Base-by-base conservation (phyloP, 345 rosid species). In the Gossypium turneri region DNA sequence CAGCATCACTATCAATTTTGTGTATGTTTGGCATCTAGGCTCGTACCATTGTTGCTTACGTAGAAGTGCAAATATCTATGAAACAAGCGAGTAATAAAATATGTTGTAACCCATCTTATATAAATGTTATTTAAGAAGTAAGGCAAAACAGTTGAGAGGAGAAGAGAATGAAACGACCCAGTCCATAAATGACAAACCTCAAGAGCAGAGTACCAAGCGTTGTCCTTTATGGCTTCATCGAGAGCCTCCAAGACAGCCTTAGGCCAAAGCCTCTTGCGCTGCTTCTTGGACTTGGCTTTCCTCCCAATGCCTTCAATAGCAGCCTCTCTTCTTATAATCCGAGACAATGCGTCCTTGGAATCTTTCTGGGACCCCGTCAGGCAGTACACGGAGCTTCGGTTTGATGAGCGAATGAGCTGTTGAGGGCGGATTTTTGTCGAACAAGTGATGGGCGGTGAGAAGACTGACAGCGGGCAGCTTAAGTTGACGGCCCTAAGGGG, bases 181-280 rank as follows among this genome's bases (percentile, higher is more conserved):
- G 55, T 4, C 41, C 41, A 34, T 34, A 34, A 5, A 34, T 8
- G 22, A 57, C 60, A 44, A 68, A 90, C 97, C 92, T 90, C 86
- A 44, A 94, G 89, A 60, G 92, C 93, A 77, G 92, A 85, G 29
- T 81, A 84, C 84, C 95, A 88, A 61, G 81, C 84, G 51, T 88
- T 85, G 25, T 86, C 84, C 34, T 67, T 80, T 9, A 87, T 81
- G 11, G 94, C 97, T 1, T 84, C 98, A 34, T 90, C 93, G 55
- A 89, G 92, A 70, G 97, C 94, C 76, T 94, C 97, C 83, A 94
- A 82, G 61, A 94, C 88, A 73, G 97, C 89, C 81, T 84, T 94
- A 61, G 98, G 94, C 93, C 90, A 86, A 57, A 92, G 81, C n/a
- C 81, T 87, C 3, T 19, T 73, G 41, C 52, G 84, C 85, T 90